Base-by-base conservation (phyloP, 108 stramenopile genomes). In the Cylindrotheca closterium region DNA sequence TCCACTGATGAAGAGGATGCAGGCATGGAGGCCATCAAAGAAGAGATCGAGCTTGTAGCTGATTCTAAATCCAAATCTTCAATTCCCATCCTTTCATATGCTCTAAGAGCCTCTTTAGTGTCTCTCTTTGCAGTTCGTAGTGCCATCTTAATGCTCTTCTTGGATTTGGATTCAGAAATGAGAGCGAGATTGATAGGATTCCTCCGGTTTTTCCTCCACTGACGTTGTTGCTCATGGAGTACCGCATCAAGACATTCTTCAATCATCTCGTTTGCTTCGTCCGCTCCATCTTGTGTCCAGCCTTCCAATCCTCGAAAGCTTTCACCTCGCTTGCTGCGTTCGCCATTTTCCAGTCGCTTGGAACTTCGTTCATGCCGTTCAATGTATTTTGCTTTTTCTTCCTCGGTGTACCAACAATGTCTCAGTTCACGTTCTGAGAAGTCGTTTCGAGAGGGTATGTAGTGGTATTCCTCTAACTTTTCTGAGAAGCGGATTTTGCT, bases 201-300 rank as follows among this genome's bases (percentile, higher is more conserved):
- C 27, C 65, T 63, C 2, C 10, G 25, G 51, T 73, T 59, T 3
- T 30, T 51, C 1, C n/a, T 30, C 71, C 71, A 73, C 56, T 73
- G 71, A 25, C 58, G 64, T 48, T 73, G 63, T 63, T 73, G 71
- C 37, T 73, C 71, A 51, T 73, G 63, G 63, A 73, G 65, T 3
- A 73, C 71, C 1, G 63, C 63, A n/a, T 58, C 50, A 18, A 73
- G 42, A 54, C 52, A 51, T 37, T 27, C 30, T 1, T 65, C 58
- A 22, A 73, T 73, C 15, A 42, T 45, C 37, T 65, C 32, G 45
- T 73, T 62, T 2, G 63, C 55, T 45, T 73, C 51, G 23, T 59
- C 17, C 18, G 55, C 63, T 22, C 71, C 71, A 3, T 47, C 45
- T 8, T 34, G 18, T 63, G 71, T 73, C 71, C 71, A 73, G 29